Percentiles rank a stretch among this genome's conserved stretches.
Conservation (phyloP, 805 yeast genomes). For the Ogataea kodamae region DNA sequence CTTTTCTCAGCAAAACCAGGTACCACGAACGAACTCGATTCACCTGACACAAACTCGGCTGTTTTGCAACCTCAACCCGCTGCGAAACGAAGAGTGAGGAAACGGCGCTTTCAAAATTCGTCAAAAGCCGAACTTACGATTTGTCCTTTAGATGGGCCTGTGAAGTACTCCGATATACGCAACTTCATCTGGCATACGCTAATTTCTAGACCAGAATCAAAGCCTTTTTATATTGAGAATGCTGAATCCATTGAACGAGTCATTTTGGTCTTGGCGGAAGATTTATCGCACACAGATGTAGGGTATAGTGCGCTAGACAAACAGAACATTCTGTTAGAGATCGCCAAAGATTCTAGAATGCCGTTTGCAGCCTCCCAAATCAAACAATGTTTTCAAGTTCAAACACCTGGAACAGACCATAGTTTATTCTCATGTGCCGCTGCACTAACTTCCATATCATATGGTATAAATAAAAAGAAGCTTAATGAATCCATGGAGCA, state of each 20-base stretch:
- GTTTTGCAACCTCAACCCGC: too few species aligned
- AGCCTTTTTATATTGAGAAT: slow-evolving; percentile 49
- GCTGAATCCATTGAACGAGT: slow-evolving; percentile 47
- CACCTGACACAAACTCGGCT: too few species aligned
- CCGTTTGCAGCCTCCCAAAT: slow-evolving; percentile 40
- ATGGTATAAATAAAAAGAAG: slow-evolving; percentile 49
- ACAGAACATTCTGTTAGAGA: slow-evolving; percentile 1
- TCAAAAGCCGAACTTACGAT: too few species aligned
- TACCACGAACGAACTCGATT: too few species aligned
- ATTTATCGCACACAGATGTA: slow-evolving; percentile 49
- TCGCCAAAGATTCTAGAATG: slow-evolving; percentile 18
- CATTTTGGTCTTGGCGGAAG: slow-evolving; percentile 62
- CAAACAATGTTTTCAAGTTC: slow-evolving; percentile 43
- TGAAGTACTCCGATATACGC: slow-evolving; percentile 38
- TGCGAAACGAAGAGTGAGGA: too few species aligned
- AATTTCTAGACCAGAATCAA: slow-evolving; percentile 41
- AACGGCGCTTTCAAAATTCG: too few species aligned
- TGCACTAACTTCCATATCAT: slow-evolving; percentile 52
- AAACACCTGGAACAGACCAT: slow-evolving; percentile 64
- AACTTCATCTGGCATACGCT: slow-evolving; percentile 43
- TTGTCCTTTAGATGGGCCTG: too few species aligned
- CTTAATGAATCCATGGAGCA: slow-evolving; percentile 33
- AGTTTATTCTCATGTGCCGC: slow-evolving; percentile 51
- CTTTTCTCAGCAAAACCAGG: too few species aligned
- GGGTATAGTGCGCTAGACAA: slow-evolving; percentile 25